Base-by-base conservation (phyloP, 2,329 filamentous ascomycete species). In the Scedosporium aurantiacum region DNA sequence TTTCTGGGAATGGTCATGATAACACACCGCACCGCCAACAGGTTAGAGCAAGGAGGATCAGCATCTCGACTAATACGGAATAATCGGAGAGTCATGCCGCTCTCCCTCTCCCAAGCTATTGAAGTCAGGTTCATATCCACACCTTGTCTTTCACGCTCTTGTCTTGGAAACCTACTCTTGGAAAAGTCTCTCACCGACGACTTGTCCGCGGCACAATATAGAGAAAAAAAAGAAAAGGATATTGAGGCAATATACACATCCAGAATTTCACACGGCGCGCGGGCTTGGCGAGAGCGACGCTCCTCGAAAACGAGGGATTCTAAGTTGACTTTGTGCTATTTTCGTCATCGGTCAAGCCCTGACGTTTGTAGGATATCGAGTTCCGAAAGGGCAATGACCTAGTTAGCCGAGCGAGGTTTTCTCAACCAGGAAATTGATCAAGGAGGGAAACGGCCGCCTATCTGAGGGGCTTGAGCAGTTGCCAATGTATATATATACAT, bases 221-320 rank as follows among this genome's bases (percentile, higher is more conserved):
- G n/a, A 18, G 7, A 27, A 25, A 41, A 58, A 7, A 45, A 8
- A 18, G 7, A 27, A 25, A 41, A 58, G 10, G 57, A 58, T 58
- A 58, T 58, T 58, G 57, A 12, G 5, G n/a, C 21, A 58, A 58
- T 58, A 25, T 58, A 58, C 5, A 43, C 21, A 25, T 12, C 57
- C 37, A 43, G 57, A 58, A 27, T 25, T 45, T 23, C 37, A 23
- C 21, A 16, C 41, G 27, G 18, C 21, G 40, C 21, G 57, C 18
- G 23, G 40, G 18, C 32, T 43, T 27, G 57, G 37, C 57, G 56
- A 32, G 21, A 47, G 23, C 6, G 1, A 27, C 28, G 12, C 32
- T 12, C 32, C 32, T 12, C 8, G 32, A 5, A 45, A 16, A 16
- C 18, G 16, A 40, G 40, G 23, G n/a, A 41, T 10, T 4, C 7